Evolutionary conservation across 2,329 filamentous ascomycete species (phyloP), one percentile per base, ranked within the genome.

Genomic region (Pyricularia sp.): DNA sequence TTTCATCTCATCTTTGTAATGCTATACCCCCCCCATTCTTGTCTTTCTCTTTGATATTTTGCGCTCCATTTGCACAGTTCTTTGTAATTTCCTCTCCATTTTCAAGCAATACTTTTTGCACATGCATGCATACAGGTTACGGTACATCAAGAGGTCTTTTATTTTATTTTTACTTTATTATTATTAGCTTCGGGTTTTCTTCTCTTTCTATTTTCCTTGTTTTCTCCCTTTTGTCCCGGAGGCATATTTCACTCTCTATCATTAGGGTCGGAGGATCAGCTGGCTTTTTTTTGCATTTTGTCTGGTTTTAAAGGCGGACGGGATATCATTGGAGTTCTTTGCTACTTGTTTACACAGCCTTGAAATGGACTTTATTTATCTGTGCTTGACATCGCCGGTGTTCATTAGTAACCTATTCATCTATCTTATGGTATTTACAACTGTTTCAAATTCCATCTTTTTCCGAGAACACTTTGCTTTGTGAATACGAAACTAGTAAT

Each of bases 21-120:
- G 68, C 66, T 64, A 66, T 65, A 59, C 28, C 55, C 26, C 64
- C 16, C 30, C n/a, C 40, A 10, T 28, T 68, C 68, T 65, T 65
- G 68, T 66, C 64, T 65, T 62, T 66, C 13, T 64, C 53, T 57
- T 35, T 10, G 53, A 57, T 13, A 24, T n/a, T 13, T 57, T 12
- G 24, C 53, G 24, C 22, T 28, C 9, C 53, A 28, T 57, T 57
- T 57, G 8, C 53, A 57, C 24, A 24, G 53, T 28, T 57, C 22
- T 57, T 28, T 24, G 53, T 57, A 57, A 57, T 57, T 57, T 28
- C 53, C 53, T 1, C n/a, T 28, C 22, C 53, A 12, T 57, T 24
- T 57, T 26, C 53, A 57, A 12, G 19, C 53, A 24, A 13, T 28
- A 57, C 10, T 28, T 12, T 28, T 28, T 13, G n/a, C 22, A 28